These are phyloP conservation scores for Chlorella vulgaris DNA, from an alignment of 139 green algal species.

Conservation along the genomic window DNA sequence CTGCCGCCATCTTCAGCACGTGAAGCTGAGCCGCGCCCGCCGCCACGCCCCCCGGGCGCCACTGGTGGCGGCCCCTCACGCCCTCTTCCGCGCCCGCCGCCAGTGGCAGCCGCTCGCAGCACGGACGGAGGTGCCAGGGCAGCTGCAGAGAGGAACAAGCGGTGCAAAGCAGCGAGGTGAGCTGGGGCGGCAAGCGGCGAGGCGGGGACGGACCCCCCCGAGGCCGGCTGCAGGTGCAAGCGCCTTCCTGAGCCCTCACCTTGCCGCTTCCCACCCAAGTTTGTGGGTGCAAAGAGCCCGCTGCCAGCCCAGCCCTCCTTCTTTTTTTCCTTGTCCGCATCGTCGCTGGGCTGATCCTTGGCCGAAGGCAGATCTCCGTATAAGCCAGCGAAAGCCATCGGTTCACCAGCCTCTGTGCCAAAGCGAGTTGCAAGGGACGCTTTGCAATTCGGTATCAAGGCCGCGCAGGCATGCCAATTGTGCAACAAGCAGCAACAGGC, in stretches of 20 bases:
- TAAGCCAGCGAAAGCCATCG: conserved; percentile 31
- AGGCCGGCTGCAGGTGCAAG: too few relatives aligned
- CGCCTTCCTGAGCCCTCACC: conserved; percentile 19
- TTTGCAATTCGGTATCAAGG: too few relatives aligned
- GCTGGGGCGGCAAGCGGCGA: neutral
- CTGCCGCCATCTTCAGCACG: neutral
- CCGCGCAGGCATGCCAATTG: too few relatives aligned
- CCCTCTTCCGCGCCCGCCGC: conserved; percentile 27
- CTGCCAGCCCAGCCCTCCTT: conserved; percentile 23
- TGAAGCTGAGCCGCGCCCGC: conserved; percentile 13
- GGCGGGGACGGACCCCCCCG: neutral
- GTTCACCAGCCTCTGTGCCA: neutral
- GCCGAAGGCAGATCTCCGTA: conserved; percentile 65
- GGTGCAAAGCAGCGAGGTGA: neutral
- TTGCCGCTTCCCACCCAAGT: conserved; percentile 9
- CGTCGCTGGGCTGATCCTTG: conserved; percentile 38
- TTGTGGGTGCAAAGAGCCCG: conserved; percentile 10
- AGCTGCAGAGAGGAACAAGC: neutral
- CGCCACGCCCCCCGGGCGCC: neutral
- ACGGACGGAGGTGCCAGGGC: conserved; percentile 33
- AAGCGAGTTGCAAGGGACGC: too few relatives aligned
- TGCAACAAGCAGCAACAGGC: too few relatives aligned
- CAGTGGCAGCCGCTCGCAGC: conserved; percentile 18
- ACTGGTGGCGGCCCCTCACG: conserved; percentile 9
- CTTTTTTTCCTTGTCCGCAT: conserved; percentile 11